These are phyloP conservation scores for Salvia hispanica DNA, from an alignment of 257 asterid species.

Conservation along the genomic window DNA sequence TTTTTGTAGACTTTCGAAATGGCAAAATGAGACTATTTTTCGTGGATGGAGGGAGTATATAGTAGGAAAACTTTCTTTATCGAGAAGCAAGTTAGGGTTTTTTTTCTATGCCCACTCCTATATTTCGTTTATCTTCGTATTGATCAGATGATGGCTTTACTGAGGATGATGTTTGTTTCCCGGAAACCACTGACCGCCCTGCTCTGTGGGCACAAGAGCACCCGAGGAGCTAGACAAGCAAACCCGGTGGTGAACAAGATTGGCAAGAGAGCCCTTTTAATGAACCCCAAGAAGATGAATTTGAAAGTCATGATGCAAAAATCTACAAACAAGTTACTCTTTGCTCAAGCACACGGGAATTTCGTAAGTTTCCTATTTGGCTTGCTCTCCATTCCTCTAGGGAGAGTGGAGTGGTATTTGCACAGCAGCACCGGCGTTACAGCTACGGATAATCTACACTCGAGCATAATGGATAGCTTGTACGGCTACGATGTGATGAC, in stretches of 20 bases:
- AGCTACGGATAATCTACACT: slow-evolving; percentile 10
- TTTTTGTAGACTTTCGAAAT: too few relatives aligned
- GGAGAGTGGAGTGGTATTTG: background rate
- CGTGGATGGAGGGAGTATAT: too few relatives aligned
- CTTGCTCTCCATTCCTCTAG: slow-evolving; percentile 19
- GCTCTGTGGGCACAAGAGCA: background rate
- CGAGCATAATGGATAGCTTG: background rate
- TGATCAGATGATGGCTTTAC: slow-evolving; percentile 32
- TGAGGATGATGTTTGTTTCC: slow-evolving; percentile 16
- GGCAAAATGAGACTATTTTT: too few relatives aligned
- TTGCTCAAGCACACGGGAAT: slow-evolving; percentile 1
- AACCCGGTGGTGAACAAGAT: background rate
- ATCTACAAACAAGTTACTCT: background rate
- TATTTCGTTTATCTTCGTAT: background rate
- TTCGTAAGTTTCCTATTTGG: slow-evolving; percentile 24
- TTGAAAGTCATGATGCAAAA: slow-evolving; percentile 12
- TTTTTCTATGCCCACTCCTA: too few relatives aligned
- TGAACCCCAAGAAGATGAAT: background rate
- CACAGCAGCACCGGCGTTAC: background rate
- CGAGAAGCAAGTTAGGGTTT: too few relatives aligned
- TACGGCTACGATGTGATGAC: too few relatives aligned
- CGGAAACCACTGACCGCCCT: slow-evolving; percentile 14
- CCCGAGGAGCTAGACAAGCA: background rate
- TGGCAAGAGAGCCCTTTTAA: background rate
- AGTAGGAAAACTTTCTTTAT: too few relatives aligned